phyloP scores from a whole-genome alignment of 2,329 filamentous ascomycete species.

The Periglandula ipomoeae region DNA sequence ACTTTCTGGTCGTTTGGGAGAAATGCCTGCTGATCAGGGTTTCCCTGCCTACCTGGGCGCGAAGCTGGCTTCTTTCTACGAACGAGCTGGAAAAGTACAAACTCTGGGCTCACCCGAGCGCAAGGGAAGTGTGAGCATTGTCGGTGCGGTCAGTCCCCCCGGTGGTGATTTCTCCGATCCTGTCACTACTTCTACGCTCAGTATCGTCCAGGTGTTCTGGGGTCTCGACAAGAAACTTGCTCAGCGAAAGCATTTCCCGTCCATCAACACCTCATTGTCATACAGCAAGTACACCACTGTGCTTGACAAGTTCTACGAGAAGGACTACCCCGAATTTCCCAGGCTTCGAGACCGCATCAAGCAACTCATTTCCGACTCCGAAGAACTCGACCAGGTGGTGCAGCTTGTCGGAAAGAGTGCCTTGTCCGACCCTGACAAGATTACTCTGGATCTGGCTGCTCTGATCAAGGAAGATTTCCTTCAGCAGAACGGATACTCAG shows the following conservation, averaged over 20 bases:
- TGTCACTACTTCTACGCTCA: conserved; percentile 84
- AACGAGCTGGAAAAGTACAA: conserved; percentile 83
- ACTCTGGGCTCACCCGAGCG: conserved; percentile 83
- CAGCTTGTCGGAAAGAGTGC: conserved; percentile 97
- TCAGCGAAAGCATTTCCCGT: conserved; percentile 98
- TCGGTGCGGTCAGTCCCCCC: conserved; percentile 92
- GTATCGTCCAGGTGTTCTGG: conserved; percentile 99
- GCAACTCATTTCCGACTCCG: conserved; percentile 87
- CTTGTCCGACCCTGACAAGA: conserved; percentile 94
- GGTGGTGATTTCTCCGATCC: conserved; percentile 99
- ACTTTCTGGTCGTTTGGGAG: conserved; percentile 94
- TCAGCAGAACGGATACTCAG: conserved; percentile 97
- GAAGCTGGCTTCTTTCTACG: conserved; percentile 98
- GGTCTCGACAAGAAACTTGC: conserved; percentile 99
- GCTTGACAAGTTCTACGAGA: conserved; percentile 89
- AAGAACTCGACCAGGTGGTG: conserved; percentile 96
- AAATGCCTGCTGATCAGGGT: conserved; percentile 99
- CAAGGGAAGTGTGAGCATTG: conserved; percentile 89
- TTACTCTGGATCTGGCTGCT: conserved; percentile 84
- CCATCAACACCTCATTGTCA: conserved; percentile 87
- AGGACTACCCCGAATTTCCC: conserved; percentile 90
- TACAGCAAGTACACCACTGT: conserved; percentile 94
- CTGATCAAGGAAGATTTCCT: conserved; percentile 97
- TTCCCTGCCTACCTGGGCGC: conserved; percentile 96
- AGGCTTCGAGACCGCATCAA: conserved; percentile 86